Conservation (phyloP, 495 filamentous ascomycete species). For the Trichoderma virens region DNA sequence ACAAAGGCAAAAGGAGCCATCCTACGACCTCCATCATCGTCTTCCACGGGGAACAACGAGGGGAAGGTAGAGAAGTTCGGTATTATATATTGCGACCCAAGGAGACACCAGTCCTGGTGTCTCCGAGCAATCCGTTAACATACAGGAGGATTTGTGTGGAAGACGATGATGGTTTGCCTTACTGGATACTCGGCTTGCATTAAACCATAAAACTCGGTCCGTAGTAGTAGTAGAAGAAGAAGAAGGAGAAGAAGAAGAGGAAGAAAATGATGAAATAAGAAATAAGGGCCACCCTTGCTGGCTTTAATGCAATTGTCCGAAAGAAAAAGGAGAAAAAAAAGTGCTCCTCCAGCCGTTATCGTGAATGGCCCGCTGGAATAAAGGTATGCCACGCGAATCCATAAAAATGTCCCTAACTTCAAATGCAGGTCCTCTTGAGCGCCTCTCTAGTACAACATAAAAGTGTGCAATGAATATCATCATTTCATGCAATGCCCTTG, state of each 20-base stretch:
- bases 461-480: background rate
- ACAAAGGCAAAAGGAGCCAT: conserved; percentile 35
- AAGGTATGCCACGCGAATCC: background rate
- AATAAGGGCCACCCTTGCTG: background rate
- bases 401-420: background rate
- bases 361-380: background rate
- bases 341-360: background rate
- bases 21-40: conserved; percentile 47
- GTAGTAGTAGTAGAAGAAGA: too few species aligned
- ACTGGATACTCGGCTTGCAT: conserved; percentile 32
- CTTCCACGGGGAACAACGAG: conserved; percentile 37
- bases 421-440: background rate
- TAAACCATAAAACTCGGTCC: background rate
- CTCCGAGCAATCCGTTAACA: conserved; percentile 51
- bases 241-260: conserved; percentile 5
- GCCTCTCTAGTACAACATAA: conserved; percentile 5
- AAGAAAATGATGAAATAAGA: background rate
- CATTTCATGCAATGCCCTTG: background rate
- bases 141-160: conserved; percentile 62
- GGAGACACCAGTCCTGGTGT: conserved; percentile 16
- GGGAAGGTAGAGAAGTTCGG: conserved; percentile 33
- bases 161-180: conserved; percentile 61
- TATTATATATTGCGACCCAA: conserved; percentile 46
- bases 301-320: background rate
- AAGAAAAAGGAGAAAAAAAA: background rate